Evolutionary conservation across 179 eudicot species (phyloP).

Genomic region (Spergularia azorica): DNA sequence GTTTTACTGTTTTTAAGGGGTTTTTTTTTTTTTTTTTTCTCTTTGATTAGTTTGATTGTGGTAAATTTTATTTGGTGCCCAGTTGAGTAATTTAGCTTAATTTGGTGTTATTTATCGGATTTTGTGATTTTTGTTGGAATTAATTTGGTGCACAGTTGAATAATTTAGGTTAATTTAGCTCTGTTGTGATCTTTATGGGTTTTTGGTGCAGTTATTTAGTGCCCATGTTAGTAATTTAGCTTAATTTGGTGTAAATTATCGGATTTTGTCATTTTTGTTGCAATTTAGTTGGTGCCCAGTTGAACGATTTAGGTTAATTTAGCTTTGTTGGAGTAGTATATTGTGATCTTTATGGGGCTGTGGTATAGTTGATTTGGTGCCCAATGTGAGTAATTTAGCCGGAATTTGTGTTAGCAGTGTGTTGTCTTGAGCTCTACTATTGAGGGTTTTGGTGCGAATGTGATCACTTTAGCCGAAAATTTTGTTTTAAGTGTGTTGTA

Average conservation of each 20-base stretch:
- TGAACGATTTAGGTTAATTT: too few relatives aligned
- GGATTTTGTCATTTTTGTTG: too few relatives aligned
- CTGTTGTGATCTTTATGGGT: too few relatives aligned
- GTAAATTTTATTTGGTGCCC: background rate
- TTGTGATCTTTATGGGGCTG: too few relatives aligned
- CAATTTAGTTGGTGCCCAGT: too few relatives aligned
- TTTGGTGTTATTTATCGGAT: background rate
- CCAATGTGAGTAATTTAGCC: background rate
- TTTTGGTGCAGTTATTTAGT: too few relatives aligned
- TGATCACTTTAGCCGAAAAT: too few relatives aligned
- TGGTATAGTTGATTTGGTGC: too few relatives aligned
- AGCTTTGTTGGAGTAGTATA: too few relatives aligned
- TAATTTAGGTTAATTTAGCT: background rate
- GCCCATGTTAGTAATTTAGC: background rate
- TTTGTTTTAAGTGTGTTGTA: too few relatives aligned
- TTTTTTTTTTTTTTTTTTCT: background rate
- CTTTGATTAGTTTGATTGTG: background rate
- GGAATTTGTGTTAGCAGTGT: background rate
- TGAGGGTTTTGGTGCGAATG: background rate
- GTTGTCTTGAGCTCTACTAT: background rate
- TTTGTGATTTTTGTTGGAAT: background rate
- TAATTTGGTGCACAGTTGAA: background rate
- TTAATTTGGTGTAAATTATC: too few relatives aligned
- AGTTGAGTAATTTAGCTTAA: background rate
- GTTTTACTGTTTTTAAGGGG: background rate